phyloP scores from a whole-genome alignment of 805 yeast species.

The Debaryomyces castellii region DNA sequence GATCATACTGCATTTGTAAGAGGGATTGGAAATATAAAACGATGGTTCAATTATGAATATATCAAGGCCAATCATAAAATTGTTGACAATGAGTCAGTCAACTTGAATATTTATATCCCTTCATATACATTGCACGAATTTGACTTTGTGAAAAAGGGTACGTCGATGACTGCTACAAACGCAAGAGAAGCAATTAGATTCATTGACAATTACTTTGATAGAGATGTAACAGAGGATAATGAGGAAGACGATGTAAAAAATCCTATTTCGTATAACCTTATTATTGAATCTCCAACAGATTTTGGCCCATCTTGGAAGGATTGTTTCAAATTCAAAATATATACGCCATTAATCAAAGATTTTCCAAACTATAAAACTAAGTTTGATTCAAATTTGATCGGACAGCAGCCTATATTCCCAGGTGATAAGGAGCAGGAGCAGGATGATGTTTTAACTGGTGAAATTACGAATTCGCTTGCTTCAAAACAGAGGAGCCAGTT shows the following conservation, averaged over 20 bases:
- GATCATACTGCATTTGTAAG: constrained; percentile 69
- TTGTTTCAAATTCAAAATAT: constrained; percentile 44
- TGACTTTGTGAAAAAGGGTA: constrained; percentile 55
- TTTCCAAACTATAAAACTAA: constrained; percentile 46
- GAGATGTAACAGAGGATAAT: constrained; percentile 3
- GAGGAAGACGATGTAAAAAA: constrained; percentile 7
- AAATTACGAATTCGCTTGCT: constrained; percentile 3
- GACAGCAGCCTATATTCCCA: constrained; percentile 10
- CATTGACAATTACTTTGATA: constrained; percentile 47
- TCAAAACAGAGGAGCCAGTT: constrained; percentile 7
- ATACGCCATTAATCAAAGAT: constrained; percentile 49
- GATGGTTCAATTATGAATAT: constrained; percentile 52
- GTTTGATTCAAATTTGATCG: constrained; percentile 27
- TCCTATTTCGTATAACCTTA: constrained; percentile 15
- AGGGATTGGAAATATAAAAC: constrained; percentile 65
- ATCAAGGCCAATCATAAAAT: constrained; percentile 21
- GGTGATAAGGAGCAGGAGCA: not conserved
- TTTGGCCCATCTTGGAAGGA: constrained; percentile 51
- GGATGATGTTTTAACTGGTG: not conserved
- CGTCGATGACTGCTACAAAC: constrained; percentile 56
- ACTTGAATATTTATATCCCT: constrained; percentile 49
- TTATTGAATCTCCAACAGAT: constrained; percentile 41
- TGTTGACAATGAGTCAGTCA: constrained; percentile 16
- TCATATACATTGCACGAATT: constrained; percentile 58
- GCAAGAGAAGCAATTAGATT: constrained; percentile 65